Evolutionary conservation across 495 filamentous ascomycete species (phyloP).

Genomic region (Lasiosphaeria ovina): DNA sequence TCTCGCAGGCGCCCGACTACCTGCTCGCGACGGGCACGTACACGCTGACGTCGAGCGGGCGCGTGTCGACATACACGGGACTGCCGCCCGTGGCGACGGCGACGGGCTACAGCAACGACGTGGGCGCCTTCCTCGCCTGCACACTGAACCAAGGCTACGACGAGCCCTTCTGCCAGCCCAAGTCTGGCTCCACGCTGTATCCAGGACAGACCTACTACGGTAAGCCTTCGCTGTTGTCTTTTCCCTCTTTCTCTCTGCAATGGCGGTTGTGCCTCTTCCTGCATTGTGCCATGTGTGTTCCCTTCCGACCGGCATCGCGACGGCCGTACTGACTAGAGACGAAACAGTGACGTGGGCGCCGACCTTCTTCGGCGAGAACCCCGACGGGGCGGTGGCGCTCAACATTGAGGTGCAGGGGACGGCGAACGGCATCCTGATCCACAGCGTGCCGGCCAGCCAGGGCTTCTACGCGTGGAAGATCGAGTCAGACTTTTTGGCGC

Average conservation of each 20-base stretch:
- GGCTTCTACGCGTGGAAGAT: slow-evolving; percentile 29
- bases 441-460: slow-evolving; percentile 12
- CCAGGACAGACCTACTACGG: slow-evolving; percentile 31
- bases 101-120: slow-evolving; percentile 11
- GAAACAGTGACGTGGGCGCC: slow-evolving; percentile 32
- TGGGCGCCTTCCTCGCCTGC: slow-evolving; percentile 31
- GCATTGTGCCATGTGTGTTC: not conserved
- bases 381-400: slow-evolving; percentile 15
- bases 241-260: not conserved
- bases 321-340: too few relatives aligned
- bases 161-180: slow-evolving; percentile 31
- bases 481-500: slow-evolving; percentile 18
- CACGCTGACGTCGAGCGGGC: slow-evolving; percentile 22
- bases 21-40: slow-evolving; percentile 26
- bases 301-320: too few relatives aligned
- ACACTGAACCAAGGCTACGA: slow-evolving; percentile 15
- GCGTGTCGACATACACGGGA: slow-evolving; percentile 26
- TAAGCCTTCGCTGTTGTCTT: slow-evolving; percentile 6
- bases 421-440: slow-evolving; percentile 11
- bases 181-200: slow-evolving; percentile 20
- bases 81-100: slow-evolving; percentile 29
- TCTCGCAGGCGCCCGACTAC: slow-evolving; percentile 20
- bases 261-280: not conserved
- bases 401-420: slow-evolving; percentile 4
- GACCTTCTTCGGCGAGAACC: slow-evolving; percentile 17